Evolutionary conservation across 1,284 basidiomycete genomes (phyloP), one percentile per base, ranked within the genome.

Genomic region (Wallemia mellicola): DNA sequence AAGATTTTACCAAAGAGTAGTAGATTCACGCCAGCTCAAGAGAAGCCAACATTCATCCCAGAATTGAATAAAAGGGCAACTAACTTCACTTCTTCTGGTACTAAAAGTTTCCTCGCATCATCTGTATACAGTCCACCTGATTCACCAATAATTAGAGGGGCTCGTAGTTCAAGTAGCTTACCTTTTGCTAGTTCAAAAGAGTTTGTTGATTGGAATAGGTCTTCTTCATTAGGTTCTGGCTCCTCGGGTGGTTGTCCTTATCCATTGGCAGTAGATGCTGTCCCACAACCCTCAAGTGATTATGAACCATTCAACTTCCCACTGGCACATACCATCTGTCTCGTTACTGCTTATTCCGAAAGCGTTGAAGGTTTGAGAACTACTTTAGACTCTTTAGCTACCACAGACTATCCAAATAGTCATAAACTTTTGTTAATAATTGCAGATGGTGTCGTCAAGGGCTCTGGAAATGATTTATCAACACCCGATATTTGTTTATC

Each of bases 311-410:
- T 94, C 76, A 85, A 86, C 66, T 99, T 87, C 76, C 89, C 88
- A 0, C 79, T 98, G 25, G 85, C 81, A 1, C 87, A 98, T 69
- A 82, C 86, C 3, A 89, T 98, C 64, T 89, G 87, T 67, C 80
- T 98, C 28, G 94, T 99, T 63, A 99, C 94, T 0, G 94, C 94
- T 1, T 99, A 99, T 70, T 95, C 91, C 1, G 92, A 99, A 71
- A 92, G 87, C 1, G 78, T 92, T 28, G 91, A 95, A 69, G 94
- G 94, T 74, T 75, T 99, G 1, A 80, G 92, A 33, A 98, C 94
- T 7, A 99, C 94, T 0, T 74, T 99, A 25, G 92, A 99, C 71
- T 96, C 92, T 19, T 78, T 99, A 25, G 89, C 91, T 2, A 98
- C 92, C 5, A 96, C 92, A 55, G 91, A 96, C 71, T 99, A 96